Evolutionary conservation across 331 rosid genomes (phyloP).

Genomic region (Stylosanthes scabra): DNA sequence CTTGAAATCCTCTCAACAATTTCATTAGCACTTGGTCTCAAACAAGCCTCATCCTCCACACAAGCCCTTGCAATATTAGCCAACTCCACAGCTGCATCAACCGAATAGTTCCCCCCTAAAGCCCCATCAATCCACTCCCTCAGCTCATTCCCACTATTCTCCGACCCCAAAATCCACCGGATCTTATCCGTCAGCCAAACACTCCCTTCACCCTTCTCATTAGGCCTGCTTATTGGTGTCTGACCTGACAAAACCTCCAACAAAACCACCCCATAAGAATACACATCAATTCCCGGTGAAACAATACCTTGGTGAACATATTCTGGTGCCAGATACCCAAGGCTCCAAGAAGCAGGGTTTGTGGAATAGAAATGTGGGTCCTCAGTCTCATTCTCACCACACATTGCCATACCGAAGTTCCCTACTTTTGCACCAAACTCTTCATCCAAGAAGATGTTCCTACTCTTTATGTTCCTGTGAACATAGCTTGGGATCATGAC

Average conservation of each 20-base stretch:
- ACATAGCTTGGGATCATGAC: constrained; percentile 73
- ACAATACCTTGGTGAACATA: constrained; percentile 71
- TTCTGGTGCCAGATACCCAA: constrained; percentile 84
- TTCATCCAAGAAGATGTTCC: constrained; percentile 87
- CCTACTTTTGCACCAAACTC: constrained; percentile 87
- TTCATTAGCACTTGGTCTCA: constrained; percentile 82
- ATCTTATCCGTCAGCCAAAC: constrained; percentile 69
- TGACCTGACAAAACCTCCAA: constrained; percentile 79
- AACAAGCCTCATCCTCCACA: constrained; percentile 67
- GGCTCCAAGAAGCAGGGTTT: constrained; percentile 65
- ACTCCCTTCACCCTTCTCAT: constrained; percentile 57
- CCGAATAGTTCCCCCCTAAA: constrained; percentile 72
- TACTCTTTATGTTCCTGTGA: constrained; percentile 79
- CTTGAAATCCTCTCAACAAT: constrained; percentile 70
- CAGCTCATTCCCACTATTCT: constrained; percentile 55
- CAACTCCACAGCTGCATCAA: constrained; percentile 68
- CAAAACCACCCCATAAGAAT: constrained; percentile 79
- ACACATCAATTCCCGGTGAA: constrained; percentile 76
- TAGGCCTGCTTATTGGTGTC: constrained; percentile 65
- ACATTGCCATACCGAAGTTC: constrained; percentile 74
- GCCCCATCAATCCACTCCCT: constrained; percentile 90
- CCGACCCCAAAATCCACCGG: constrained; percentile 60
- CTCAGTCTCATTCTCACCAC: constrained; percentile 55
- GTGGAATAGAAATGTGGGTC: constrained; percentile 58
- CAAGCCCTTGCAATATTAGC: constrained; percentile 83